These are phyloP conservation scores for Teunomyces atbi DNA, from an alignment of 805 yeast species.

Conservation along the genomic window DNA sequence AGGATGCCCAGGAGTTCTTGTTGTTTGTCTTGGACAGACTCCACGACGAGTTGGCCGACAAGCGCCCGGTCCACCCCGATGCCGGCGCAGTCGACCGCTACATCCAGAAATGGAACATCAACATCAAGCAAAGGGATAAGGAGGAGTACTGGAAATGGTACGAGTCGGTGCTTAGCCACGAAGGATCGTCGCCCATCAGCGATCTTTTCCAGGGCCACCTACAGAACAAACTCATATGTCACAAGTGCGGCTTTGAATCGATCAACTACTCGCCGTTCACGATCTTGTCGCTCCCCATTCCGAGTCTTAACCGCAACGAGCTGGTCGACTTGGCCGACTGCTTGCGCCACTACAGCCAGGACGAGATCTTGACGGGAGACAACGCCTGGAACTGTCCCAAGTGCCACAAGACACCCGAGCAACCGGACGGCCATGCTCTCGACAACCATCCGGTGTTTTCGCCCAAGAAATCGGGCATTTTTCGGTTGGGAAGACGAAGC, in stretches of 20 bases:
- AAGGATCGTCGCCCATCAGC: constrained; percentile 67
- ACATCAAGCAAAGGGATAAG: constrained; percentile 29
- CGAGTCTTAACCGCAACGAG: constrained; percentile 32
- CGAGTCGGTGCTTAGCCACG: constrained; percentile 45
- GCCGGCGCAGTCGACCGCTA: constrained; percentile 22
- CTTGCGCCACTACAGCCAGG: constrained; percentile 56
- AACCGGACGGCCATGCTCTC: constrained; percentile 10
- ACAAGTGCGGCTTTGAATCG: constrained; percentile 60
- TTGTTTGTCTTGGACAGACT: constrained; percentile 63
- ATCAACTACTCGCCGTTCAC: constrained; percentile 61
- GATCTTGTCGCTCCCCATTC: constrained; percentile 62
- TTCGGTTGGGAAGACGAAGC: constrained; percentile 32
- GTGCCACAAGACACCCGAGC: constrained; percentile 41
- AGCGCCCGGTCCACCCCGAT: constrained; percentile 12
- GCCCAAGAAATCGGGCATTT: constrained; percentile 33
- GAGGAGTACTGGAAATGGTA: constrained; percentile 66
- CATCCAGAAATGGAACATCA: constrained; percentile 31
- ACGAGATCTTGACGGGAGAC: constrained; percentile 67
- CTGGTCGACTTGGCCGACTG: constrained; percentile 58
- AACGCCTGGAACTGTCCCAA: constrained; percentile 86
- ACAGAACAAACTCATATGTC: constrained; percentile 62
- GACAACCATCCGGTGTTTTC: constrained; percentile 40
- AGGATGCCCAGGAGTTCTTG: constrained; percentile 77
- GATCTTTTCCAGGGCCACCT: constrained; percentile 71
- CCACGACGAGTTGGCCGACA: constrained; percentile 59